Evolutionary conservation across 805 yeast species (phyloP).

Genomic region (Cyberlindnera maritima): DNA sequence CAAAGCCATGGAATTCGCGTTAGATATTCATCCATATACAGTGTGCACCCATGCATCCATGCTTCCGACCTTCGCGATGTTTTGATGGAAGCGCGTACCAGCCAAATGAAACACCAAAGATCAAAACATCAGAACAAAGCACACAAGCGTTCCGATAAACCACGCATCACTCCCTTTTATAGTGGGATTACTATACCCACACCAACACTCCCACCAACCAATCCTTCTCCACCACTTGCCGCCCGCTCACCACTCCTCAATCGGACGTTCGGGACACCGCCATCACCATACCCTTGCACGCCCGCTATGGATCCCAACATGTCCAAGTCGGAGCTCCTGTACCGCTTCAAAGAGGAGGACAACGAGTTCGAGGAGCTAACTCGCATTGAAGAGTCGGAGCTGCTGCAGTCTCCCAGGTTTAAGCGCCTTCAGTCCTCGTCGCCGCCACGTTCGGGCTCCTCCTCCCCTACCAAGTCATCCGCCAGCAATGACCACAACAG

Average conservation of each 20-base stretch:
- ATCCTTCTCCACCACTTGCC: not conserved
- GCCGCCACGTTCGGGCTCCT: conserved; percentile 23
- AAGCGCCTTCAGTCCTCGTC: conserved; percentile 26
- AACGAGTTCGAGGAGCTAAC: conserved; percentile 23
- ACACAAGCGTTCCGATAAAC: too few relatives aligned
- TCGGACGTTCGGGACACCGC: not conserved
- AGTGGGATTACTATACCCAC: too few relatives aligned
- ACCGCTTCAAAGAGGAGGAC: conserved; percentile 26
- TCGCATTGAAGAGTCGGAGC: conserved; percentile 25
- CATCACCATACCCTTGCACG: not conserved
- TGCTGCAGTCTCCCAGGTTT: conserved; percentile 27
- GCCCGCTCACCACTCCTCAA: not conserved
- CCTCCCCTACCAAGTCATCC: conserved; percentile 21
- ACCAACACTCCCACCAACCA: too few relatives aligned
- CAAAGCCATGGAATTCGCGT: too few relatives aligned
- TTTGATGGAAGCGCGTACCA: not conserved
- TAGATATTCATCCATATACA: too few relatives aligned
- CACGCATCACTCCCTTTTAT: too few relatives aligned
- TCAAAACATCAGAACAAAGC: not conserved
- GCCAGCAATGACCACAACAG: conserved; percentile 15
- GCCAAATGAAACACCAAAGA: not conserved
- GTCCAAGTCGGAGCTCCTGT: conserved; percentile 23
- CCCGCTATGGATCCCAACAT: conserved; percentile 15
- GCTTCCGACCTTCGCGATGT: not conserved
- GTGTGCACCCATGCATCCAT: too few relatives aligned